phyloP scores from a whole-genome alignment of 2,329 filamentous ascomycete species.

The Colletotrichum plurivorum region DNA sequence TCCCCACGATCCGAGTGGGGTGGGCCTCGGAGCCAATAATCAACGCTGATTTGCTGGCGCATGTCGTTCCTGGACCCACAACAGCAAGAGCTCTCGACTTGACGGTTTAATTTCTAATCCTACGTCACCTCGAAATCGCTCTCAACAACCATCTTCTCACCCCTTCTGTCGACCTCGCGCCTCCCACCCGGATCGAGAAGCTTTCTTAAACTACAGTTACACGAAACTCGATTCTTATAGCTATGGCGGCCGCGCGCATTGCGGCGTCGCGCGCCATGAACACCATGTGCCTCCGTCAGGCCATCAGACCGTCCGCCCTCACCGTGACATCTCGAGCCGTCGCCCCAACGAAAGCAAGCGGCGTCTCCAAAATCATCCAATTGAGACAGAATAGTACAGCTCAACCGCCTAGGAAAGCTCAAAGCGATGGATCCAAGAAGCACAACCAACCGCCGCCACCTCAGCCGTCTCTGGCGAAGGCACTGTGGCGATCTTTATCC shows the following conservation, averaged over 20 bases:
- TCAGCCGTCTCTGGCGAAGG: conserved; percentile 43
- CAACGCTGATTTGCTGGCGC: conserved; percentile 23
- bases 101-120: conserved; percentile 9
- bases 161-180: too few relatives aligned
- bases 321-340: conserved; percentile 10
- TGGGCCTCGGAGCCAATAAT: conserved; percentile 25
- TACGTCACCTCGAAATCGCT: conserved; percentile 28
- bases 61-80: conserved; percentile 6
- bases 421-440: conserved; percentile 24
- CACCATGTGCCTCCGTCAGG: conserved; percentile 17
- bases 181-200: background rate
- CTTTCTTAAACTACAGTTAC: background rate
- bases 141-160: background rate
- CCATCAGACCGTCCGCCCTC: conserved; percentile 7
- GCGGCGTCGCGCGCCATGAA: conserved; percentile 30
- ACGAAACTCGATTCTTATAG: background rate
- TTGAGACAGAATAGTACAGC: conserved; percentile 26
- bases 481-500: conserved; percentile 51
- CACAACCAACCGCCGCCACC: conserved; percentile 45
- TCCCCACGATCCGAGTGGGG: conserved; percentile 37
- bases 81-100: conserved; percentile 28
- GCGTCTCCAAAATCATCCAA: background rate
- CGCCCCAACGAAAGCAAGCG: background rate
- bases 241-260: conserved; percentile 37
- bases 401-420: background rate